phyloP scores from a whole-genome alignment of 345 rosid species.

The Hypericum androsaemum region DNA sequence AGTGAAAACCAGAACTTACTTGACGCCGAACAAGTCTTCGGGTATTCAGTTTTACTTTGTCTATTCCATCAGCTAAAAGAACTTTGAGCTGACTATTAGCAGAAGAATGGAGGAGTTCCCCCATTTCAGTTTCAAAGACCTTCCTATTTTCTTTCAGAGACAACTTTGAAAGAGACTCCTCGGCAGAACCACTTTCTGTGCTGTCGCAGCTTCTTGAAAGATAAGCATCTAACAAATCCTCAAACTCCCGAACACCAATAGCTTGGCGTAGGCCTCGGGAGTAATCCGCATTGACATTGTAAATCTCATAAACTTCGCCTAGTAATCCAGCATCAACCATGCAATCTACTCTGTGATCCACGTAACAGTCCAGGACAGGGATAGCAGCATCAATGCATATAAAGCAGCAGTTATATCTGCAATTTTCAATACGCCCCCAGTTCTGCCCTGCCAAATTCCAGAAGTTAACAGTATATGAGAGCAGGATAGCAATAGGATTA shows the following conservation, averaged over 20 bases:
- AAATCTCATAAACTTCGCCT: constrained; percentile 64
- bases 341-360: constrained; percentile 69
- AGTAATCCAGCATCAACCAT: constrained; percentile 82
- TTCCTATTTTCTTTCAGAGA: constrained; percentile 21
- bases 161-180: constrained; percentile 12
- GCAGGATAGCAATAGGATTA: constrained; percentile 7
- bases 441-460: constrained; percentile 82
- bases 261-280: constrained; percentile 83
- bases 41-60: constrained; percentile 62
- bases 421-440: constrained; percentile 67
- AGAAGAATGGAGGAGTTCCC: constrained; percentile 28
- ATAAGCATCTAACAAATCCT: constrained; percentile 39
- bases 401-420: constrained; percentile 65
- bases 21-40: constrained; percentile 84
- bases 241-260: constrained; percentile 85
- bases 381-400: constrained; percentile 61
- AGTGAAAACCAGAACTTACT: constrained; percentile 37
- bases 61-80: constrained; percentile 58
- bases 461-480: constrained; percentile 15
- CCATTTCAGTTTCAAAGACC: constrained; percentile 30
- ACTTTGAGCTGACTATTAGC: constrained; percentile 29
- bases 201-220: constrained; percentile 13
- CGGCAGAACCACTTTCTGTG: constrained; percentile 11
- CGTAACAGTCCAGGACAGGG: constrained; percentile 55
- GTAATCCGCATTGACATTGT: constrained; percentile 48